Evolutionary conservation across 2,329 filamentous ascomycete species (phyloP).

Genomic region (Pseudocercospora fijiensis): DNA sequence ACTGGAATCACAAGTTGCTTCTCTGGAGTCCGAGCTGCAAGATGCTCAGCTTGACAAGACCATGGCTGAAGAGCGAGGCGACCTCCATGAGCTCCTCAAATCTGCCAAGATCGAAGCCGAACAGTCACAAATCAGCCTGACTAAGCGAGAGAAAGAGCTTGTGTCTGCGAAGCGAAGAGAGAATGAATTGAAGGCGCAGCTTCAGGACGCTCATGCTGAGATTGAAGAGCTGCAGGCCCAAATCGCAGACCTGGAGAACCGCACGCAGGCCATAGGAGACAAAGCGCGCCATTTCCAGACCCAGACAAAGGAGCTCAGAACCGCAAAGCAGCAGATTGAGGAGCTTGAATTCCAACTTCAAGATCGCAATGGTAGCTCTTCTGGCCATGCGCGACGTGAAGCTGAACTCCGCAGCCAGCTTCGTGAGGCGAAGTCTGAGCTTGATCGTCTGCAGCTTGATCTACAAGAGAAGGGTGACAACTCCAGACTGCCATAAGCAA

Average conservation of each 20-base stretch:
- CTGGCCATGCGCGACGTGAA: slow-evolving; percentile 41
- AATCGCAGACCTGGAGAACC: slow-evolving; percentile 47
- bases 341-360: slow-evolving; percentile 50
- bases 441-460: slow-evolving; percentile 39
- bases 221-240: slow-evolving; percentile 55
- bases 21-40: slow-evolving; percentile 58
- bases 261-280: slow-evolving; percentile 27
- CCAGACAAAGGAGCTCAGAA: slow-evolving; percentile 37
- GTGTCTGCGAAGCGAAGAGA: slow-evolving; percentile 58
- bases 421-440: slow-evolving; percentile 36
- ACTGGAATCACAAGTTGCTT: slow-evolving; percentile 56
- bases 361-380: slow-evolving; percentile 39
- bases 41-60: slow-evolving; percentile 54
- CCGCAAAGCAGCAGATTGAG: slow-evolving; percentile 35
- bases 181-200: slow-evolving; percentile 61
- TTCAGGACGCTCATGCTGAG: slow-evolving; percentile 56
- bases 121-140: slow-evolving; percentile 67
- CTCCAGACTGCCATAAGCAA: slow-evolving; percentile 40
- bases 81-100: slow-evolving; percentile 61
- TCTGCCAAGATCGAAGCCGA: slow-evolving; percentile 57
- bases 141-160: slow-evolving; percentile 66
- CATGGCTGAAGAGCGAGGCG: slow-evolving; percentile 56
- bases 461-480: slow-evolving; percentile 47
- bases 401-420: slow-evolving; percentile 42
- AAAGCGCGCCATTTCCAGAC: slow-evolving; percentile 43